These are phyloP conservation scores for Acacia melanoxylon DNA, from an alignment of 306 rosid species.

Conservation along the genomic window DNA sequence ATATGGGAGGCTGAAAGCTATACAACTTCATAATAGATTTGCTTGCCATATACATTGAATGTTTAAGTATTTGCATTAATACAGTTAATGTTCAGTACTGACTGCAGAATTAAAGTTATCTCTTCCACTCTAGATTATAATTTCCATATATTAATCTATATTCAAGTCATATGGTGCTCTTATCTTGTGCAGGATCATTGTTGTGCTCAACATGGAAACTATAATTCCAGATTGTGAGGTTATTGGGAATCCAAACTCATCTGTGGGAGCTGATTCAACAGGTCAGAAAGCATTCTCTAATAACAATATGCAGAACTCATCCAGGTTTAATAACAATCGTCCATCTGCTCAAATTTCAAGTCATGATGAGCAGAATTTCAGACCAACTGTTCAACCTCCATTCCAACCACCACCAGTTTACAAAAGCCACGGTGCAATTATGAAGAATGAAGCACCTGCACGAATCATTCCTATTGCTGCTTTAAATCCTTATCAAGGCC, in stretches of 20 bases:
- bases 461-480: conserved; percentile 84
- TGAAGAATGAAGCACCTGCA: conserved; percentile 96
- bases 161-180: not conserved
- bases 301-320: conserved; percentile 25
- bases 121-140: not conserved
- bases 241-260: conserved; percentile 74
- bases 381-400: conserved; percentile 82
- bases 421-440: conserved; percentile 67
- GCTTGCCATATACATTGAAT: conserved; percentile 23
- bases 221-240: conserved; percentile 69
- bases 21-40: conserved; percentile 6
- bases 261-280: conserved; percentile 45
- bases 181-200: conserved; percentile 63
- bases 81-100: not conserved
- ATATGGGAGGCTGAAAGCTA: not conserved
- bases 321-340: conserved; percentile 38
- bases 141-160: conserved; percentile 20
- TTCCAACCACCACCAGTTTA: conserved; percentile 83
- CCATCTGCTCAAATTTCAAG: conserved; percentile 38
- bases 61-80: conserved; percentile 3
- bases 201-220: conserved; percentile 84
- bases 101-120: conserved; percentile 7
- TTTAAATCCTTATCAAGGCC: conserved; percentile 91
- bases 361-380: conserved; percentile 51
- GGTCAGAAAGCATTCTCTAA: conserved; percentile 36